Conservation (phyloP, 176 grass and related monocot genomes). For the Cenchrus purpureus region DNA sequence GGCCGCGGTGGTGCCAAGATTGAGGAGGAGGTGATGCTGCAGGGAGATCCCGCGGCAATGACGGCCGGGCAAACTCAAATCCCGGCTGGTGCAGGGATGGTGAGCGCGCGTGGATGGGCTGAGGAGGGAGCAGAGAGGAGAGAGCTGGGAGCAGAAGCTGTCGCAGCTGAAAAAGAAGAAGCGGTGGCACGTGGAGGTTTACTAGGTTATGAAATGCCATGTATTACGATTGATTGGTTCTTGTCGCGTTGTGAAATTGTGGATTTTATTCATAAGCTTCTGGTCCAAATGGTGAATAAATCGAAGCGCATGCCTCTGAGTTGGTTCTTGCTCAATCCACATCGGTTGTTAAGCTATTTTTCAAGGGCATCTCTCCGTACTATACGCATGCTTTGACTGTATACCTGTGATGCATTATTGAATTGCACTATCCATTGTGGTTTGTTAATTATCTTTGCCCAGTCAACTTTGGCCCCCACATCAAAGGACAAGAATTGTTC, state of each 20-base stretch:
- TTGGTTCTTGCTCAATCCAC: background rate
- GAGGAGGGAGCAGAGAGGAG: constrained; percentile 84
- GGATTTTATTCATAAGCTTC: constrained; percentile 35
- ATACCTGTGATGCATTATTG: background rate
- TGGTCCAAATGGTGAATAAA: constrained; percentile 33
- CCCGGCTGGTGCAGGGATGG: no score
- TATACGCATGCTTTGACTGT: background rate
- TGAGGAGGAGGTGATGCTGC: no score
- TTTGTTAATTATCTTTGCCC: background rate
- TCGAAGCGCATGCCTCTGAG: constrained; percentile 5
- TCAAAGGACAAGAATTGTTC: background rate
- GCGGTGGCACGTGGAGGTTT: constrained; percentile 95
- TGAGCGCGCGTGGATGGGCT: constrained; percentile 45
- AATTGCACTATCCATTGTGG: background rate
- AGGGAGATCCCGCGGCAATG: no score
- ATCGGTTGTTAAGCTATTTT: background rate
- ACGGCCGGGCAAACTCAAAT: no score
- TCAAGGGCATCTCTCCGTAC: background rate
- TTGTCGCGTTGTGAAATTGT: constrained; percentile 10
- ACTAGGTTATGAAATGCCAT: constrained; percentile 34
- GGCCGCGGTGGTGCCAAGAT: no score
- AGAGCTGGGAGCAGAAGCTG: constrained; percentile 89
- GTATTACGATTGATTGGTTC: background rate
- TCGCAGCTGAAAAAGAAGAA: constrained; percentile 92
- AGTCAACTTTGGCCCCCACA: background rate